Evolutionary conservation across 192 early-diverging fungal genomes (phyloP).

Genomic region (Backusella morwellensis): DNA sequence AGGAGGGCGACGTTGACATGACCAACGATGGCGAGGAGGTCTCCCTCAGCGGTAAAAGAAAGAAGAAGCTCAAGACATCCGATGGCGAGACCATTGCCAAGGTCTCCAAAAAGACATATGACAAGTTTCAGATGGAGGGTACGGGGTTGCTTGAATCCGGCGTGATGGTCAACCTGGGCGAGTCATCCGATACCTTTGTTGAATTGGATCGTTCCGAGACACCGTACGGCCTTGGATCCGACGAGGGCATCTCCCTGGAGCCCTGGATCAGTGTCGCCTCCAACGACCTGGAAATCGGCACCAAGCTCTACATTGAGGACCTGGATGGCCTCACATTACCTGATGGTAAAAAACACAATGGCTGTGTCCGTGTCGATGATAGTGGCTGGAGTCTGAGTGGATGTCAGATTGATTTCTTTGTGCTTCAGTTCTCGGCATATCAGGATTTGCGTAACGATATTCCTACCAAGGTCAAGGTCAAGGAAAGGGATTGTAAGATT

Average conservation of each 20-base stretch:
- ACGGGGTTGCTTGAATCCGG: constrained; percentile 33
- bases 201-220: constrained; percentile 25
- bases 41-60: constrained; percentile 13
- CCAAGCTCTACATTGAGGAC: constrained; percentile 28
- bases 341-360: constrained; percentile 39
- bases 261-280: constrained; percentile 41
- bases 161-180: constrained; percentile 27
- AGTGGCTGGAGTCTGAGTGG: constrained; percentile 26
- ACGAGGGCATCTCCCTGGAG: constrained; percentile 11
- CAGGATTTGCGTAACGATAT: neutral
- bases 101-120: constrained; percentile 28
- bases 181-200: constrained; percentile 1
- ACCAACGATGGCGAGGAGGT: constrained; percentile 33
- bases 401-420: constrained; percentile 39
- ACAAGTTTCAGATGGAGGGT: constrained; percentile 42
- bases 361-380: constrained; percentile 44
- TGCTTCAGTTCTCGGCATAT: constrained; percentile 18
- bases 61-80: constrained; percentile 6
- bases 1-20: constrained; percentile 38
- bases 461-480: constrained; percentile 4
- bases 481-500: constrained; percentile 17
- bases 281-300: constrained; percentile 37
- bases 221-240: constrained; percentile 27
- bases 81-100: constrained; percentile 29
- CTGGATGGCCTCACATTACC: constrained; percentile 31